Base-by-base conservation (phyloP, 495 filamentous ascomycete species). In the Gamarada debralockiae region DNA sequence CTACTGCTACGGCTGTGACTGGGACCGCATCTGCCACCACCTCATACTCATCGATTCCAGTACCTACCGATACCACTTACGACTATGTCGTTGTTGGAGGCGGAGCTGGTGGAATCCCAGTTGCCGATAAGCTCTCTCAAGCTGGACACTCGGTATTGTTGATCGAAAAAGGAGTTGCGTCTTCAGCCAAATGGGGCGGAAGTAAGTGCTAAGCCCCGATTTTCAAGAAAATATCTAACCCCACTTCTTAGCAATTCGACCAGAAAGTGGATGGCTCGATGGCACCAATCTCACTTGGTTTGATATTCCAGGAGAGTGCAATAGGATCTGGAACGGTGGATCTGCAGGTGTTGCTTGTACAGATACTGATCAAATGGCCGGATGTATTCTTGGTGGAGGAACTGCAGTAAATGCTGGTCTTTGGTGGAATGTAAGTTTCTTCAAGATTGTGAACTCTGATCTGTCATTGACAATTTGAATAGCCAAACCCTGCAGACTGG, bases 271-370 rank as follows among this genome's bases (percentile, higher is more conserved):
- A 24, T 86, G 86, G 77, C 74, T 88, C 17, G 67, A 74, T 36
- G 82, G 82, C 34, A 82, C 82, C 34, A 78, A 79, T 43, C 71
- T 92, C 41, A 90, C 87, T 34, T 76, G 84, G 25, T 88, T 90
- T 59, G 87, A 92, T 62, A 79, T 91, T n/a, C 87, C 87, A 3
- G 87, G 87, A 50, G 76, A 90, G 46, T 87, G 81, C 67, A 87
- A 82, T 62, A 77, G 83, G 64, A 85, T 85, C 55, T 88, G 78
- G 79, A 71, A 71, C 34, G 77, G 81, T 59, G 59, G 59, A 13
- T 81, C 78, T 15, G 69, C 68, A 21, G 85, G 75, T 50, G 81
- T 84, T 67, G 74, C 80, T 44, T 89, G 86, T 68, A 75, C 76
- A 1, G 83, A 90, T 60, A 83, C 81, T 14, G 82, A 79, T 48